These are phyloP conservation scores for Mortierella sp. DNA, from an alignment of 371 early-diverging fungal genomes.

Conservation along the genomic window DNA sequence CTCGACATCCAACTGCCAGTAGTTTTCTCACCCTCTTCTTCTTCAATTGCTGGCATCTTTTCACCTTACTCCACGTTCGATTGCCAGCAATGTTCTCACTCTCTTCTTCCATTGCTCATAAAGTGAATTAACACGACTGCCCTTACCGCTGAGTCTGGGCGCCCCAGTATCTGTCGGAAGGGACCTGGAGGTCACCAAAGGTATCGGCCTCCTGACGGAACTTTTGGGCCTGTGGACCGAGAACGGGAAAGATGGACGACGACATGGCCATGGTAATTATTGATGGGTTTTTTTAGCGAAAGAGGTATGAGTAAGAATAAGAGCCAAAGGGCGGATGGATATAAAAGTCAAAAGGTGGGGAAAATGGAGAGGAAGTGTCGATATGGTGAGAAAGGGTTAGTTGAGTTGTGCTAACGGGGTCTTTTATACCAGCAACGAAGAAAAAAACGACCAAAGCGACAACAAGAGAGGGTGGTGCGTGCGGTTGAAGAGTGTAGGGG, in stretches of 20 bases:
- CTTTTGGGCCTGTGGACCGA: constrained; percentile 60
- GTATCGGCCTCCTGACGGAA: constrained; percentile 92
- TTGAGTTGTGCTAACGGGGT: background rate
- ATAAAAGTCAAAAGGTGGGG: constrained; percentile 1
- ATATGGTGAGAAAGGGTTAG: background rate
- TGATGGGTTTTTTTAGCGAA: background rate
- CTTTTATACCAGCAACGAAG: background rate
- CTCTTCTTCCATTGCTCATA: no score
- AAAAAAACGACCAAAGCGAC: background rate
- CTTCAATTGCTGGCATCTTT: no score
- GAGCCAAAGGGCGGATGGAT: background rate
- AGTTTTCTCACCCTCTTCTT: no score
- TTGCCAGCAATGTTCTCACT: no score
- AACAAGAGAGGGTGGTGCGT: background rate
- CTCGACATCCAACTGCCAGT: no score
- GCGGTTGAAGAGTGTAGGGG: background rate
- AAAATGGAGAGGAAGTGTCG: background rate
- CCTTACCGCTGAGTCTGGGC: constrained; percentile 94
- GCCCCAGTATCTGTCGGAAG: constrained; percentile 95
- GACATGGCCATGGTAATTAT: background rate
- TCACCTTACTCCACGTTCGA: no score
- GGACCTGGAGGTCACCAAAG: constrained; percentile 94
- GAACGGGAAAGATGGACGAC: background rate
- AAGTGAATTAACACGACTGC: background rate
- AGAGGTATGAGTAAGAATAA: background rate